These are phyloP conservation scores for Diaporthe citri DNA, from an alignment of 2,329 filamentous ascomycete genomes.

Conservation along the genomic window DNA sequence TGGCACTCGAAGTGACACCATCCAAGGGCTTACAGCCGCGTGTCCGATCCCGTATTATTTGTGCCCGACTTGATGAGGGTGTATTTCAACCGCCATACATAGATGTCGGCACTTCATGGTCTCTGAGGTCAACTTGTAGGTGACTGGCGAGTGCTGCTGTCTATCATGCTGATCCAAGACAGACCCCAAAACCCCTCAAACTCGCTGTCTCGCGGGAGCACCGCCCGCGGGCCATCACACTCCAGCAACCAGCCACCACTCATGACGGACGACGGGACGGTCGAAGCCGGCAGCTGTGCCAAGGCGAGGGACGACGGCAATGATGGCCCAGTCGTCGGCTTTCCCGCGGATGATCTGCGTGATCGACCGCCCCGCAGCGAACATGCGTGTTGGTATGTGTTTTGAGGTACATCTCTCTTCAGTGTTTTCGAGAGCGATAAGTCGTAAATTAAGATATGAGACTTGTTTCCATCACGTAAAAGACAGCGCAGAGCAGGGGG, in stretches of 20 bases:
- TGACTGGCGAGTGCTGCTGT: neutral
- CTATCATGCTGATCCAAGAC: neutral
- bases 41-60: neutral
- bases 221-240: neutral
- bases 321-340: neutral
- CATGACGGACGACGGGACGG: conserved; percentile 16
- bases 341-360: neutral
- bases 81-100: neutral
- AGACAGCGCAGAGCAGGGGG: neutral
- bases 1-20: neutral
- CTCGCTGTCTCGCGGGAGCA: neutral
- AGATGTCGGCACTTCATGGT: neutral
- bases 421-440: too few relatives aligned
- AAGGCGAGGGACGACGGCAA: conserved; percentile 29
- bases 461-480: too few relatives aligned
- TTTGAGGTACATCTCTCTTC: neutral
- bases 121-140: neutral
- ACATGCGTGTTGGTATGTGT: neutral
- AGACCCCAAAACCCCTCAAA: neutral
- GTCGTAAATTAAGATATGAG: neutral
- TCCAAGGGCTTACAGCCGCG: neutral
- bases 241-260: conserved; percentile 21
- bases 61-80: neutral
- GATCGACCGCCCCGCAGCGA: neutral
- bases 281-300: conserved; percentile 11